phyloP scores from a whole-genome alignment of 2,329 filamentous ascomycete species.

The Pseudopyricularia javanii region DNA sequence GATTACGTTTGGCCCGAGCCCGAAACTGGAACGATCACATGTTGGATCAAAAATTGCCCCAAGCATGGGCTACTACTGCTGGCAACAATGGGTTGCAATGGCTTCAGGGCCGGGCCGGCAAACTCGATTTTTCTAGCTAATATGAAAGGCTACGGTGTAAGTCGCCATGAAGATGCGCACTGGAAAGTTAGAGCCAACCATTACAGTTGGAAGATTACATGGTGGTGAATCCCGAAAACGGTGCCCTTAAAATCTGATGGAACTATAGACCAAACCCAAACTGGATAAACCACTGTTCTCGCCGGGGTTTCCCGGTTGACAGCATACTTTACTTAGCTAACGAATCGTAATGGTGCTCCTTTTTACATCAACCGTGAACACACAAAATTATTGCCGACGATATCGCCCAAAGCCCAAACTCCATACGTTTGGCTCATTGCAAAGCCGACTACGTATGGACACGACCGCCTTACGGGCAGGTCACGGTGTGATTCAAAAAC shows the following conservation, averaged over 20 bases:
- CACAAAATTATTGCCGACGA: background rate
- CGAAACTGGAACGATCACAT: background rate
- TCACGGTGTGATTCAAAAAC: background rate
- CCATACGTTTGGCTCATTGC: background rate
- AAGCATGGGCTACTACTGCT: background rate
- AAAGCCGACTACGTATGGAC: background rate
- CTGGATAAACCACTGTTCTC: background rate
- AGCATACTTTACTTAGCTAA: background rate
- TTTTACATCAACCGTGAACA: background rate
- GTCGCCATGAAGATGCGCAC: background rate
- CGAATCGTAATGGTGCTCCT: background rate
- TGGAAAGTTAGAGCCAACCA: background rate
- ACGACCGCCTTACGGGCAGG: background rate
- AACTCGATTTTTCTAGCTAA: background rate
- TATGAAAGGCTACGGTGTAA: background rate
- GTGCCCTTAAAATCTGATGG: background rate
- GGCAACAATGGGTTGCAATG: background rate
- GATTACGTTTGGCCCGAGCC: background rate
- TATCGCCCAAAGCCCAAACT: background rate
- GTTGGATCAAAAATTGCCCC: background rate
- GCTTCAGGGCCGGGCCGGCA: background rate
- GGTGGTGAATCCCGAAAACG: background rate
- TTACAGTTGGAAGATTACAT: background rate
- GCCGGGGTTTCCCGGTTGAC: background rate
- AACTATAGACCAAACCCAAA: background rate